phyloP scores from a whole-genome alignment of 2,329 filamentous ascomycete genomes.

The Fusarium equiseti region DNA sequence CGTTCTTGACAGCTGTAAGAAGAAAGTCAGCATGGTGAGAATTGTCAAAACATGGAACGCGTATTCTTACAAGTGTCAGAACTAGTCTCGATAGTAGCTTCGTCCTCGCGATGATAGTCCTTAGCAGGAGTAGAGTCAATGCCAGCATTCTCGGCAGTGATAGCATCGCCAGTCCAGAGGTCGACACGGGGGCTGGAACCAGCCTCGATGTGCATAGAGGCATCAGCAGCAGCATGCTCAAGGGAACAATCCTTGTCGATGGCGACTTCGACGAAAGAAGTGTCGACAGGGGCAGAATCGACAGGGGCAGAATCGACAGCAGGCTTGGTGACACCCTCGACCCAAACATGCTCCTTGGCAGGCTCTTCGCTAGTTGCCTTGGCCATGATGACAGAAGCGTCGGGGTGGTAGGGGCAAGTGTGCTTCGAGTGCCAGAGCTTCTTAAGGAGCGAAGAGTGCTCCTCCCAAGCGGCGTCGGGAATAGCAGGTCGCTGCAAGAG shows the following conservation, averaged over 20 bases:
- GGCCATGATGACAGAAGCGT: not conserved
- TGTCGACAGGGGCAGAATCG: not conserved
- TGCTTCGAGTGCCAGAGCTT: constrained; percentile 22
- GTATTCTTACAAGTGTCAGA: not conserved
- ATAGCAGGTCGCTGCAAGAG: constrained; percentile 26
- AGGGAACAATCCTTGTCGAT: not conserved
- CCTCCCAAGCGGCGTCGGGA: not conserved
- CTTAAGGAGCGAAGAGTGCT: not conserved
- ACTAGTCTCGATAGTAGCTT: not conserved
- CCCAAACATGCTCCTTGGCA: too few species aligned
- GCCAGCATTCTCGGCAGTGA: too few species aligned
- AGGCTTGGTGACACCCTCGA: not conserved
- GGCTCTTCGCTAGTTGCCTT: not conserved
- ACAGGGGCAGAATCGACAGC: too few species aligned
- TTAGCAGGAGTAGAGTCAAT: not conserved
- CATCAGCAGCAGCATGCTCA: not conserved
- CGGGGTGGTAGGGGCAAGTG: constrained; percentile 24
- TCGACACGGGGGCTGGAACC: not conserved
- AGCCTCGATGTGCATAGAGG: not conserved
- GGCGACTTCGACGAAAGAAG: not conserved
- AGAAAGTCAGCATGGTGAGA: not conserved
- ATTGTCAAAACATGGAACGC: accelerated
- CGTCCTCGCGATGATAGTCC: not conserved
- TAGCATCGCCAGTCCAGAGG: not conserved
- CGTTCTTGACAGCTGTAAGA: constrained; percentile 1